Percentiles rank a stretch among this genome's conserved stretches.
Evolutionary conservation across 345 rosid genomes (phyloP).

Genomic region (Atalantia buxifolia): DNA sequence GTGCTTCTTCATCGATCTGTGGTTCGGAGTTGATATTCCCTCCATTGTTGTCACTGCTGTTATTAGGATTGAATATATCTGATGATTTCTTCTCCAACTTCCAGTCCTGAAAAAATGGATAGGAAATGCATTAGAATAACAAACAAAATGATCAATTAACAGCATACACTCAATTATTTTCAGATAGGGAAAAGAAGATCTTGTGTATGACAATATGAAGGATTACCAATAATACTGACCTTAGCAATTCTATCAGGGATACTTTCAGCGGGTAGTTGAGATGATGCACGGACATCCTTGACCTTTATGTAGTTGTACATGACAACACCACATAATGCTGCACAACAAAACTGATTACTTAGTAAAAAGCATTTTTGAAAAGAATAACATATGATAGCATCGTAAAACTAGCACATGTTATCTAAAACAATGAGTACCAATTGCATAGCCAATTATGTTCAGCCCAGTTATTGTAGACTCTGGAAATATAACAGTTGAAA

Average conservation of each 20-base stretch:
- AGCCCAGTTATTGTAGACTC: slow-evolving; percentile 93
- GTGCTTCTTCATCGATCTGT: slow-evolving; percentile 76
- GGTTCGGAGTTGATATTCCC: slow-evolving; percentile 36
- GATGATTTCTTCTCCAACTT: slow-evolving; percentile 94
- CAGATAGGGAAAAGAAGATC: not conserved
- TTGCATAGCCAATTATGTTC: slow-evolving; percentile 89
- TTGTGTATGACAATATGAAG: not conserved
- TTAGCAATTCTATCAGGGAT: slow-evolving; percentile 73
- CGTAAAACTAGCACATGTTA: not conserved
- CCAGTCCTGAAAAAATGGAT: slow-evolving; percentile 57
- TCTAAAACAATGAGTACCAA: slow-evolving; percentile 48
- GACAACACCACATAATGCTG: slow-evolving; percentile 94
- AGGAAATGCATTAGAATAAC: not conserved
- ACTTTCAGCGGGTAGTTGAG: slow-evolving; percentile 61
- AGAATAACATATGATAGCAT: not conserved
- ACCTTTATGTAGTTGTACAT: slow-evolving; percentile 91
- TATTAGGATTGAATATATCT: slow-evolving; percentile 56
- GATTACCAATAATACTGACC: slow-evolving; percentile 41
- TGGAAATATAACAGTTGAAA: slow-evolving; percentile 83
- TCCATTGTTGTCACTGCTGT: slow-evolving; percentile 33
- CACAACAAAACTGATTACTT: not conserved
- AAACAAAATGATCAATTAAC: not conserved
- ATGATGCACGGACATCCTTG: slow-evolving; percentile 64
- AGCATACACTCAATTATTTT: not conserved
- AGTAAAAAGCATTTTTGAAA: not conserved